Evolutionary conservation across 2,329 filamentous ascomycete genomes (phyloP), one percentile per base, ranked within the genome.

Genomic region (Cercospora zeina): DNA sequence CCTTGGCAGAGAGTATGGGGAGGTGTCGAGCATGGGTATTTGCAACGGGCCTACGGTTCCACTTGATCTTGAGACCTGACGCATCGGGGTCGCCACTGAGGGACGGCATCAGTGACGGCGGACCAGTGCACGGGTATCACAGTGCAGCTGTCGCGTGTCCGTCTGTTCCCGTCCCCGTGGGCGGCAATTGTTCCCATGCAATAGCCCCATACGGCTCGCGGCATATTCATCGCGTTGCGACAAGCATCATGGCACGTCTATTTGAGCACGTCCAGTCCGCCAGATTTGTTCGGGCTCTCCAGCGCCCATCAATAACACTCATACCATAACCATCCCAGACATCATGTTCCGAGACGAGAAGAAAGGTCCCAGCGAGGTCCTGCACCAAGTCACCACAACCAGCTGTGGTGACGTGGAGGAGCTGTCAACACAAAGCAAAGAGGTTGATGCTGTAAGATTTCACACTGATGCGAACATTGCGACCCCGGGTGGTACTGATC

Each of bases 381-480:
- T 66, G 19, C 54, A 59, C 34, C 63, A 61, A 19, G 58, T 68
- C n/a, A 57, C 55, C 24, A 64, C 67, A 14, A 51, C 54, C 19
- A 59, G 59, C 24, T 58, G 64, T 54, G 67, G 65, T 30, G 62
- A 65, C 19, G 59, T 67, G 11, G 60, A 67, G 37, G 62, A 67
- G 21, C 58, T 58, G 16, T 49, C 61, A 6, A 63, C 63, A 51
- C 27, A 42, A 30, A 62, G 47, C 33, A 54, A 24, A 19, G 59
- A 61, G 36, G 39, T 51, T 37, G 62, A 64, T 59, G 65, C 65
- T 27, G 65, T 53, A 53, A 5, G 49, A 1, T 19, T 6, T 3
- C 47, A n/a, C 30, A n/a, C 14, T 24, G 1, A 27, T 13, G 13
- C n/a, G 21, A 14, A 16, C 49, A 14, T 53, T 34, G 27, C n/a